Evolutionary conservation across 2,329 filamentous ascomycete species (phyloP), one percentile per base, ranked within the genome.

Genomic region (Verticillium zaregamsianum): DNA sequence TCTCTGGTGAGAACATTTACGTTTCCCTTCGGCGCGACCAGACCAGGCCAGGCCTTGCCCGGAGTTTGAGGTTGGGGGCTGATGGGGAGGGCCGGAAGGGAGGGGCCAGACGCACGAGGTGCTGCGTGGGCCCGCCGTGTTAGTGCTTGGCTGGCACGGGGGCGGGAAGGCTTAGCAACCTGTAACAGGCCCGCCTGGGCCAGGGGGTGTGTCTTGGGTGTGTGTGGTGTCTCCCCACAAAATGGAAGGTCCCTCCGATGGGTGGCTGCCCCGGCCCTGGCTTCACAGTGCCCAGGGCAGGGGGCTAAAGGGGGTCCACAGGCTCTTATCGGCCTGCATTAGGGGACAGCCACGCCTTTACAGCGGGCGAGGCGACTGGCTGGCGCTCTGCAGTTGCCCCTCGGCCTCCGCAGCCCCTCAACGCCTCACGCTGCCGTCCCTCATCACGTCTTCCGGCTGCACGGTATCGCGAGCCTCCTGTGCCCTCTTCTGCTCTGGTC

Each of bases 301-400:
- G 45, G 20, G 3, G 37, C 2, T 15, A 33, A 37, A 37, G 12
- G 20, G 31, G 55, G 32, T 57, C 55, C 55, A 52, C 45, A 23
- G 45, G n/a, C n/a, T 52, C n/a, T 58, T 58, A 58, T 58, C 57
- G 39, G 57, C 37, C 39, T 58, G 57, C 57, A 58, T 58, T 58
- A 58, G 57, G 37, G 57, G 45, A 17, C 23, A 31, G 31, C 57
- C 57, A 58, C 57, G 57, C 23, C 37, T 49, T 40, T 49, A 28
- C 57, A 35, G 55, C 31, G 32, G 33, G 23, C 33, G 37, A 32
- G 55, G 28, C 55, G 23, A 58, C 57, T 58, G 57, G 57, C 57
- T 58, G 57, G 39, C 55, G 31, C 31, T 37, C 20, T 37, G 32
- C n/a, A 33, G 32, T 37, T 57, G 45, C 45, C 45, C 45, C 45